Base-by-base conservation (phyloP, 2,329 filamentous ascomycete species). In the Lecanoromycetidae sp. region DNA sequence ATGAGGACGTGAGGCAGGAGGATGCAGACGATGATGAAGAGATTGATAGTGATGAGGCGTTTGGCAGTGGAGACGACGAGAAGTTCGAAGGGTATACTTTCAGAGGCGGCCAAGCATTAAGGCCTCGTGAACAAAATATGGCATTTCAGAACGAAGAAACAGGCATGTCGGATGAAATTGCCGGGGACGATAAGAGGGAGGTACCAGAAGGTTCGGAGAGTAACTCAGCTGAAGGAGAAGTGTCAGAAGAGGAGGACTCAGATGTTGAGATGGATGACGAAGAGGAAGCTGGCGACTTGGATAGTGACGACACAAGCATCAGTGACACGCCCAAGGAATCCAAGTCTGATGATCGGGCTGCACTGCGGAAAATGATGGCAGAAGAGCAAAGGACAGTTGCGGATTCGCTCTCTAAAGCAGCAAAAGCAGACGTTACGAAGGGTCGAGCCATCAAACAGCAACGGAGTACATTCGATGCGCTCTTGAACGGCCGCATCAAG, bases 401-500 rank as follows among this genome's bases (percentile, higher is more conserved):
- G 5, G 74, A 77, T 15, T 79, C 77, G 7, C 68, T 83, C 33
- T 75, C 76, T 1, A 71, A 81, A 58, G 80, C 82, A 1, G 79
- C 79, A 44, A 80, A 82, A 58, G 78, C 78, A 44, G 91, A 96
- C 60, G 79, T 83, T 4, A 77, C 81, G 34, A 96, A 96, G 64
- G 91, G 91, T 10, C 68, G 76, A 46, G 90, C 90, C 0, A 85
- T 98, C 30, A 90, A 87, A 57, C 72, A 80, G 48, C 91, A 98
- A 66, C 79, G 87, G 43, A 82, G 81, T 52, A 79, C 82, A 0
- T 98, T 94, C 59, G 90, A 96, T 56, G 78, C 84, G 0, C 76
- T 96, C 1, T 74, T 98, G 26, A 94, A 94, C 65, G 76, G 87
- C 12, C 80, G 91, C 17, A 95, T 98, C 59, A 84, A 90, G 51